Evolutionary conservation across 2,329 filamentous ascomycete genomes (phyloP).

Genomic region (Cladosporium austrohemisphaericum): DNA sequence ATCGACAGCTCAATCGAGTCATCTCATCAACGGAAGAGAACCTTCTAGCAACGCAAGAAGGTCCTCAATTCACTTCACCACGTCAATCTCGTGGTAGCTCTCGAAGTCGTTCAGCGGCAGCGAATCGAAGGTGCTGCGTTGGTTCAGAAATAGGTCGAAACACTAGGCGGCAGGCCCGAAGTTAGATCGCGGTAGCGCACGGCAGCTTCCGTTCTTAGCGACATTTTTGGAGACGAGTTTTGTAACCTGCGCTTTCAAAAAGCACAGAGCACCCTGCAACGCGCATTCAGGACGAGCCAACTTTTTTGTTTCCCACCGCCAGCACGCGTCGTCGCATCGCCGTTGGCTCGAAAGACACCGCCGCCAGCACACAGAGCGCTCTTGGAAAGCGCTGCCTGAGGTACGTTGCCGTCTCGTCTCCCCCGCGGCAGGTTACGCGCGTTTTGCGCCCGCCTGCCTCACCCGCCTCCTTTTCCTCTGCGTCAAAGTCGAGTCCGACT

Average conservation of each 20-base stretch:
- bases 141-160: background rate
- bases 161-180: background rate
- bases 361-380: background rate
- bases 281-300: constrained; percentile 3
- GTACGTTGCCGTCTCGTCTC: background rate
- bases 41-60: background rate
- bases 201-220: too few relatives aligned
- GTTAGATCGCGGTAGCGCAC: too few relatives aligned
- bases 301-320: constrained; percentile 7
- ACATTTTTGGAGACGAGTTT: too few relatives aligned
- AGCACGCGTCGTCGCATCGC: constrained; percentile 5
- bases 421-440: background rate
- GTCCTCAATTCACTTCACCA: background rate
- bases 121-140: background rate
- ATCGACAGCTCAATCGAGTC: background rate
- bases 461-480: constrained; percentile 10
- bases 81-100: too few relatives aligned
- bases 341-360: background rate
- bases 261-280: constrained; percentile 10
- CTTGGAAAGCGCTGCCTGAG: background rate
- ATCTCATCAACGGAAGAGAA: background rate
- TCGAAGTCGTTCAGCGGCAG: background rate
- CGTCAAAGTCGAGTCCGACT: constrained; percentile 13
- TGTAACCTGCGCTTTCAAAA: constrained; percentile 4
- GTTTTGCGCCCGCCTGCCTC: constrained; percentile 3